phyloP scores from a whole-genome alignment of 192 early-diverging fungal genomes.

The Coemansia sp. region DNA sequence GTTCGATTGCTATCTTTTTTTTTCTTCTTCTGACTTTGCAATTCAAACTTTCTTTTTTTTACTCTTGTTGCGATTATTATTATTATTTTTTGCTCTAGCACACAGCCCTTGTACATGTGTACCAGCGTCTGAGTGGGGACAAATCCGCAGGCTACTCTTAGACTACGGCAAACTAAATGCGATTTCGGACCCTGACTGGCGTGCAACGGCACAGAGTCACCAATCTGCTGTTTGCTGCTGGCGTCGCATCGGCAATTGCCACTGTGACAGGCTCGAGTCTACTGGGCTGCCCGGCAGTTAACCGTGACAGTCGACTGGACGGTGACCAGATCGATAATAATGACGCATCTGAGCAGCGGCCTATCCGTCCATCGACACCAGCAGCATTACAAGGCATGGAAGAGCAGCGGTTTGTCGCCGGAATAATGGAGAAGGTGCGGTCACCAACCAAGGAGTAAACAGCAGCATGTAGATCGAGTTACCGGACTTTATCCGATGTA shows the following conservation, averaged over 20 bases:
- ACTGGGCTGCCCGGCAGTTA: constrained; percentile 53
- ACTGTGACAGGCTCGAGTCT: constrained; percentile 54
- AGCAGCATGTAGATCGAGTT: neutral
- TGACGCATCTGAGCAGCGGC: neutral
- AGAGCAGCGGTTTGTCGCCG: constrained; percentile 26
- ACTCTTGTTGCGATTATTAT: neutral
- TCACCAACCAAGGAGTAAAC: neutral
- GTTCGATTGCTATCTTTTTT: neutral
- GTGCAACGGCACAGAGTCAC: constrained; percentile 50
- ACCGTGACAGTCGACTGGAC: constrained; percentile 40
- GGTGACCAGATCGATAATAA: constrained; percentile 13
- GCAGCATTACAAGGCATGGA: constrained; percentile 17
- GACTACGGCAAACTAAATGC: constrained; percentile 25
- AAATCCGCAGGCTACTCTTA: constrained; percentile 1
- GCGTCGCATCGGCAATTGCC: constrained; percentile 43
- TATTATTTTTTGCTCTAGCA: neutral
- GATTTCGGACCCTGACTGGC: constrained; percentile 52
- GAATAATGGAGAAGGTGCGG: constrained; percentile 18
- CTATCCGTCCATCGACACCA: neutral
- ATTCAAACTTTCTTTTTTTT: neutral
- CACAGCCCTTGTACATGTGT: neutral
- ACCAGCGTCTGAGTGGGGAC: neutral
- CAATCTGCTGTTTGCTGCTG: constrained; percentile 50
- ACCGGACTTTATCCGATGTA: neutral
- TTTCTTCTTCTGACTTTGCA: neutral